Base-by-base conservation (phyloP, 495 filamentous ascomycete species). In the Podospora tetraspora region DNA sequence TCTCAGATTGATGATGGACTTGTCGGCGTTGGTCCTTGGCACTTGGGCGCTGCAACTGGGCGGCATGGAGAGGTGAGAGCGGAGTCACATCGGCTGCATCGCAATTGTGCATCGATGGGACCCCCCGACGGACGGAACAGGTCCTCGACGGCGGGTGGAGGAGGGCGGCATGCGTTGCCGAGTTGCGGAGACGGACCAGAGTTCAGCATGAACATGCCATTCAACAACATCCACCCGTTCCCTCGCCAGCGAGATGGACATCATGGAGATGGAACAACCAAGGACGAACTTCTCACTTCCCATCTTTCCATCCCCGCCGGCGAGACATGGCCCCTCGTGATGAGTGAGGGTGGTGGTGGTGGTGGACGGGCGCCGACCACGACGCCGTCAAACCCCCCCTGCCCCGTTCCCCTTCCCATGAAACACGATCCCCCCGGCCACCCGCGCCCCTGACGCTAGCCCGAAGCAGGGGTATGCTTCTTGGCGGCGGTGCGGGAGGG, bases 331-430 rank as follows among this genome's bases (percentile, higher is more conserved):
- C 22, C 25, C 62, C 6, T 59, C 13, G 25, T 12, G 9, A 21
- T 24, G 62, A 59, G 27, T 57, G 61, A 67, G 67, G 56, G 57
- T 8, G 12, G 27, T 37, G 34, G 34, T 43, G 34, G 34, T 43
- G 34, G 27, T 6, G 27, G 27, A 27, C 19, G 19, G 64, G n/a
- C 11, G 52, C 30, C n/a, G 63, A 57, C 16, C 32, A 58, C 62
- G 37, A 64, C 67, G 67, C 24, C 67, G 57, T 68, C 68, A 64
- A 74, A 74, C 71, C 13, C 16, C 37, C 66, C 70, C 58, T 70
- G 69, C 66, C 22, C 27, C 34, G 34, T 30, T 61, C 58, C 32
- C 27, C 62, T 65, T 57, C 29, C n/a, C 37, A 64, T 74, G 72
- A 74, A 74, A 74, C 72, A 27, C 64, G 43, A 23, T 19, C 37